Base-by-base conservation (phyloP, 495 filamentous ascomycete genomes). In the Amphirosellinia nigrospora region DNA sequence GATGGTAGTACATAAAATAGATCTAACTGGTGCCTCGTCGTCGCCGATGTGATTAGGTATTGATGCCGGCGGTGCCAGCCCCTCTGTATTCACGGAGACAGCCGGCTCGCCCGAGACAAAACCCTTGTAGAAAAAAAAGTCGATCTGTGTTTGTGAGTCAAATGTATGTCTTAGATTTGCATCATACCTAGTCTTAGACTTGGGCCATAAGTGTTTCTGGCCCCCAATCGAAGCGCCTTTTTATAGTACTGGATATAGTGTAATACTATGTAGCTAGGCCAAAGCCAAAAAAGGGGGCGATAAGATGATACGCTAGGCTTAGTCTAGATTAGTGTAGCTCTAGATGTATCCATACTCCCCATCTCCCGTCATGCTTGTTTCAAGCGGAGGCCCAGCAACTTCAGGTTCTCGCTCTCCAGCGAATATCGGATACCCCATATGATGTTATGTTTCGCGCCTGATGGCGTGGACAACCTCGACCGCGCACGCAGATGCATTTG, bases 381-480 rank as follows among this genome's bases (percentile, higher is more conserved):
- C 34, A 6, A 46, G n/a, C 46, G 46, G 46, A 26, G 46, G 46
- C 46, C 46, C 13, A 50, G 46, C 46, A 50, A 28, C 48, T 53
- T 13, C 48, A 52, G 23, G n/a, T 50, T 4, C 48, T 23, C 21
- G 21, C 5, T 13, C n/a, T 52, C 48, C 9, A 52, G 23, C 9
- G 34, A 36, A 7, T 3, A 36, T 36, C 34, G 34, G 34, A n/a
- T n/a, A n/a, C n/a, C n/a, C n/a, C n/a, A n/a, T 13, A 52, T 26
- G 48, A 16, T 52, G 23, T 52, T 52, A 52, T 53, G 50, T 30
- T 23, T 30, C 19, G 50, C 26, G 55, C 55, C 15, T 36, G 55
- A 58, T 58, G 28, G 55, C 55, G 55, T 58, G 55, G 55, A 58
- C 55, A 58, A 7, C 61, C 30, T 36, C 16, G 45, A 36, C 28